Base-by-base conservation (phyloP, 352 stramenopile species). In the Phytophthora boehmeriae region DNA sequence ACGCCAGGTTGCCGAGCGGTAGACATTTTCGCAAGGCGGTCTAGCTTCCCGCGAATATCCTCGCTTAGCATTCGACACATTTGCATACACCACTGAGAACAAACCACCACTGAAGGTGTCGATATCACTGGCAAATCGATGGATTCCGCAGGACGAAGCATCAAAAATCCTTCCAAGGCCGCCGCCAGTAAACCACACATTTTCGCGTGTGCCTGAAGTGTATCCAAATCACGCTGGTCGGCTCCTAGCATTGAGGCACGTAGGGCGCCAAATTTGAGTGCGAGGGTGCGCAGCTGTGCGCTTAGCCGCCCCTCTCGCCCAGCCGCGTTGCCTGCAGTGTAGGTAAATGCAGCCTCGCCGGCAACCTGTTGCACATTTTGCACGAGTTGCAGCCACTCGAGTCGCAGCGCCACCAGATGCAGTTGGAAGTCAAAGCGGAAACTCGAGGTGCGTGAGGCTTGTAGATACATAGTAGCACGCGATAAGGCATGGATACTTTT, bases 381-480 rank as follows among this genome's bases (percentile, higher is more conserved):
- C 42, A 80, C n/a, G 9, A 78, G 57, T 32, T 83, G 68, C 45
- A 83, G 53, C 62, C 70, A 88, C 39, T 70, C 53, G 5, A 73
- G 45, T 43, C 78, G 70, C 16, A 82, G 67, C 2, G 50, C 48
- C 6, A 88, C 43, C 4, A 83, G 54, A 25, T 69, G 56, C 17
- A 76, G 38, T 41, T 88, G 78, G 28, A 85, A 63, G 38, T 76
- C 68, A 53, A 88, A 85, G 5, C 73, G 54, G 43, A 70, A 81
- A 34, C 58, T 73, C 11, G 67, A 59, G 3, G 78, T 80, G 17
- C 66, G 53, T 16, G 68, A 70, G 1, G 68, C 66, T 36, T 83
- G 59, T 23, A 88, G 53, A 20, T 72, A 71, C 42, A 67, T 73
- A 11, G 54, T 55, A 0, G 71, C 59, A 3, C 70, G 54, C 0